Evolutionary conservation across 176 grass and related monocot species (phyloP).

Genomic region (maize (Zea mays)): Zm-B73-REFERENCE-NAM-5.0 NC_050096.1:260345501-260346000

Average conservation of each 20-base stretch:
- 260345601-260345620: not conserved
- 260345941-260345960: slow-evolving; percentile 31
- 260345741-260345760: slow-evolving; percentile 10
- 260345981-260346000: slow-evolving; percentile 9
- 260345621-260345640: not conserved
- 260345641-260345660: not conserved
- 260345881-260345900: slow-evolving; percentile 78
- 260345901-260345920: slow-evolving; percentile 98
- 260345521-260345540: not conserved
- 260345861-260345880: slow-evolving; percentile 64
- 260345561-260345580: not conserved
- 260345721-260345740: slow-evolving; percentile 1
- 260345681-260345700: not conserved
- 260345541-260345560: slow-evolving; percentile 12
- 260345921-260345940: slow-evolving; percentile 91
- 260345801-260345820: slow-evolving; percentile 21
- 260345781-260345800: slow-evolving; percentile 12
- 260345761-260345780: not conserved
- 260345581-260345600: not conserved
- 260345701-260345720: slow-evolving; percentile 12
- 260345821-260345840: slow-evolving; percentile 33
- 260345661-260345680: slow-evolving; percentile 3
- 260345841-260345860: slow-evolving; percentile 64
- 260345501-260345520: not conserved
- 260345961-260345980: slow-evolving; percentile 13